Evolutionary conservation across 1,139 yeast genomes (phyloP), one percentile per base, ranked within the genome.

Genomic region (Sugiyamaella neomexicana): DNA sequence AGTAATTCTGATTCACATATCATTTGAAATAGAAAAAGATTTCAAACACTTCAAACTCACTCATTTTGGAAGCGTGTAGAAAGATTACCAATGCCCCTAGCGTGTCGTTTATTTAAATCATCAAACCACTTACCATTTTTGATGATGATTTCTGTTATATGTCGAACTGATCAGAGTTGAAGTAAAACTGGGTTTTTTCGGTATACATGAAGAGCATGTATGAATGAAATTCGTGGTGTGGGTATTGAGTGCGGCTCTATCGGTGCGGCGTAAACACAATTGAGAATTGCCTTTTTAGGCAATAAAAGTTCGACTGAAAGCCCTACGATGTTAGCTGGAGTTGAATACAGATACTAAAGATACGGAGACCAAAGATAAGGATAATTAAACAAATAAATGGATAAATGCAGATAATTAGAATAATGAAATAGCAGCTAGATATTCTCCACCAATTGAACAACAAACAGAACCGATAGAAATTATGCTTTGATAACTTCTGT

Each of bases 141-240:
- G n/a, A n/a, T 40, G 53, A 16, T 44, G 53, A 50, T 39, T 48
- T 29, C 32, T 27, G 40, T 32, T 37, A 40, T 34, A 50, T 43
- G 49, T 50, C 43, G 54, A 50, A 45, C 48, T 44, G 54, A 43
- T 43, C 37, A 47, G 40, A 46, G 45, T 23, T 47, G 46, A 27
- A 38, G 38, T 39, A 39, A 38, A 39, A 17, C 16, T 13, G 40
- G 23, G n/a, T n/a, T n/a, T 34, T 27, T 29, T 31, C 29, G 29
- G 31, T 31, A 7, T 13, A 27, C 27, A 12, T 17, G 8, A 15
- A 36, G 25, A n/a, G 23, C 13, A 7, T 34, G 51, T 17, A 10
- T 25, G 37, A 37, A 37, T 46, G 49, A 45, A 45, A 36, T 36
- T 15, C 39, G 17, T 36, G 12, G 34, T 42, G 38, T 12, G 49